These are phyloP conservation scores for Colletotrichum sojae DNA, from an alignment of 2,329 filamentous ascomycete genomes.

Conservation along the genomic window DNA sequence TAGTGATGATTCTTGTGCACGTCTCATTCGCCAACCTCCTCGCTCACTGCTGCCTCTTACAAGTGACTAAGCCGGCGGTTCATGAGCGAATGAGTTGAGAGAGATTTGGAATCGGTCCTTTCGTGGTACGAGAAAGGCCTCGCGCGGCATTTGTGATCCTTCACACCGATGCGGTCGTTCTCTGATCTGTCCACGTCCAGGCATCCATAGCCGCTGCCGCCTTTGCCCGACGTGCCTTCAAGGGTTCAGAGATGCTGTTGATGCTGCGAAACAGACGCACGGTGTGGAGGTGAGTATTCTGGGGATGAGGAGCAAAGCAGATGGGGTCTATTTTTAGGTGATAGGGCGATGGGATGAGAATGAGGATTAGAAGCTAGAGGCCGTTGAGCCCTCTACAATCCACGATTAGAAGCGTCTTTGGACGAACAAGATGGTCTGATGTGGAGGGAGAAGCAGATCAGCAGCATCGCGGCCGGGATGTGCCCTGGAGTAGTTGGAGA, in stretches of 20 bases:
- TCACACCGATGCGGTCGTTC: constrained; percentile 3
- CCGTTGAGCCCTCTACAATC: background rate
- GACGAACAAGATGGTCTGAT: constrained; percentile 40
- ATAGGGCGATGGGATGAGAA: background rate
- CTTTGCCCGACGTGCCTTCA: background rate
- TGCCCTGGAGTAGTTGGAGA: constrained; percentile 5
- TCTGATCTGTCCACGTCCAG: constrained; percentile 1
- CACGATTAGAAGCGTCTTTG: background rate
- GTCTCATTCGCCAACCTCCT: constrained; percentile 1
- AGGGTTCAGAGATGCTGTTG: constrained; percentile 1
- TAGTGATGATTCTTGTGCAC: background rate
- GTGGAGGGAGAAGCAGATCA: background rate
- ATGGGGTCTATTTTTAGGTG: constrained; percentile 38
- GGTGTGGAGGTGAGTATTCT: background rate
- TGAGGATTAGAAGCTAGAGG: background rate
- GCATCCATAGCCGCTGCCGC: background rate
- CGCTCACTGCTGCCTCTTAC: background rate
- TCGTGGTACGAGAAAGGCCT: background rate
- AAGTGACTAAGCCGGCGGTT: constrained; percentile 22
- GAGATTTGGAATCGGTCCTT: constrained; percentile 14
- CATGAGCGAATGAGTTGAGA: constrained; percentile 4
- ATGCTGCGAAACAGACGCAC: background rate
- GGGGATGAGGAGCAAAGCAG: background rate
- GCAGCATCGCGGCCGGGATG: constrained; percentile 11
- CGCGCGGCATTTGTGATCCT: background rate